Evolutionary conservation across 371 early-diverging fungal genomes (phyloP), one percentile per base, ranked within the genome.

Genomic region (Funneliformis caledonium): DNA sequence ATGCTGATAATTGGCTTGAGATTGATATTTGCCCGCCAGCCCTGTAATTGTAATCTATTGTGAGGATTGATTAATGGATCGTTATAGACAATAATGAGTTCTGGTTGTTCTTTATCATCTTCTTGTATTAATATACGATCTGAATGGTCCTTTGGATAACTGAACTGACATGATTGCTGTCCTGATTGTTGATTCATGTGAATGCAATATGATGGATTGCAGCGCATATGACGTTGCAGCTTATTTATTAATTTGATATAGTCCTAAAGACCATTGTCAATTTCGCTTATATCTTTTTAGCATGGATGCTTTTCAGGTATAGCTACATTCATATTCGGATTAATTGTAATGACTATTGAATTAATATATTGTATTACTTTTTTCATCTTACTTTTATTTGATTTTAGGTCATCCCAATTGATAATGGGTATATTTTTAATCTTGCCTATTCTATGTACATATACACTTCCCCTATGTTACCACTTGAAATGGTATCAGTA

Each of bases 21-120:
- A 52, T 72, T 16, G 16, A 72, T 16, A n/a, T 72, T 72, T 72
- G 72, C n/a, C n/a, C n/a, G n/a, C n/a, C n/a, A n/a, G n/a, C n/a
- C n/a, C n/a, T n/a, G n/a, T n/a, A n/a, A n/a, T 37, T 72, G 48
- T 31, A 72, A 19, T 72, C 72, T 72, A 26, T 16, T 72, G 47
- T 72, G 47, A 22, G 16, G 11, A n/a, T 72, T 72, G 16, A 72
- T 72, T 12, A 72, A 26, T 72, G 48, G 72, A 48, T 72, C 47
- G 47, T 72, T 72, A 43, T 48, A 31, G 12, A 16, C 45, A 5
- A 19, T 72, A 43, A 72, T 52, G 33, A 72, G 72, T 47, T 72
- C 43, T 2, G 72, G 72, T 62, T 31, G n/a, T 19, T 31, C 62
- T 22, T 62, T 19, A 31, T 31, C 10, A 62, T 62, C 62, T 22